Percentiles rank a stretch among this genome's conserved stretches.
Conservation (phyloP, 352 stramenopile genomes). For the Peronosclerospora sorghi region DNA sequence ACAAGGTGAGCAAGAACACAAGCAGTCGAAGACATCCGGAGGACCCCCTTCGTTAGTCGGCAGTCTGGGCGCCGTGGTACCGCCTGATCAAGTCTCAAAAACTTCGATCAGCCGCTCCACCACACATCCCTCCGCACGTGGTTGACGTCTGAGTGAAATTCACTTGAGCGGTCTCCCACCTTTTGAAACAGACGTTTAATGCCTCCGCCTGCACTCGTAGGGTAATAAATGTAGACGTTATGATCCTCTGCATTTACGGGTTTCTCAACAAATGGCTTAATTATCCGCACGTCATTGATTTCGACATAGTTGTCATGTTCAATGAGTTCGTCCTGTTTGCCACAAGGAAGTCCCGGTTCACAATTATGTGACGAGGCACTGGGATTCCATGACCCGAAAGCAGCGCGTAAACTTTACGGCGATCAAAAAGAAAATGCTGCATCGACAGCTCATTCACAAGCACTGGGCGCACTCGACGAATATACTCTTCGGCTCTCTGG, state of each 20-base stretch:
- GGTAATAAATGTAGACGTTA: constrained; percentile 99
- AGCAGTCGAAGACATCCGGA: too few relatives aligned
- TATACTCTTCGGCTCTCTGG: constrained; percentile 94
- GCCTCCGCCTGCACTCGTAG: constrained; percentile 92
- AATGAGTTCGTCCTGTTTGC: constrained; percentile 48
- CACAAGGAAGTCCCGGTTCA: constrained; percentile 87
- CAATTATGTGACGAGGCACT: constrained; percentile 92
- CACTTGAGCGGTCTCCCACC: constrained; percentile 86
- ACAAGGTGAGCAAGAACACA: too few relatives aligned
- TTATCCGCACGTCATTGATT: constrained; percentile 92
- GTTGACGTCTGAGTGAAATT: constrained; percentile 97
- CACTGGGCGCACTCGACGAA: constrained; percentile 90
- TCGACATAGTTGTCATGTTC: constrained; percentile 79
- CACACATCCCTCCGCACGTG: constrained; percentile 90
- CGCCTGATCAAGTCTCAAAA: too few relatives aligned
- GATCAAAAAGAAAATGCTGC: constrained; percentile 93
- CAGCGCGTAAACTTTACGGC: constrained; percentile 93
- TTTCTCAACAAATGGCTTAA: constrained; percentile 99
- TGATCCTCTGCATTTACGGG: constrained; percentile 98
- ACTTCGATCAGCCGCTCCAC: too few relatives aligned
- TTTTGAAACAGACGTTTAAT: constrained; percentile 99
- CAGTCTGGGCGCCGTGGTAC: too few relatives aligned
- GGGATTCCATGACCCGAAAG: constrained; percentile 91
- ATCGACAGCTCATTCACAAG: constrained; percentile 97
- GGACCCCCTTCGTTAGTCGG: too few relatives aligned